Percentiles rank a stretch among this genome's conserved stretches.
Conservation (phyloP, 768 basidiomycete genomes). For the Polyporus arcularius region DNA sequence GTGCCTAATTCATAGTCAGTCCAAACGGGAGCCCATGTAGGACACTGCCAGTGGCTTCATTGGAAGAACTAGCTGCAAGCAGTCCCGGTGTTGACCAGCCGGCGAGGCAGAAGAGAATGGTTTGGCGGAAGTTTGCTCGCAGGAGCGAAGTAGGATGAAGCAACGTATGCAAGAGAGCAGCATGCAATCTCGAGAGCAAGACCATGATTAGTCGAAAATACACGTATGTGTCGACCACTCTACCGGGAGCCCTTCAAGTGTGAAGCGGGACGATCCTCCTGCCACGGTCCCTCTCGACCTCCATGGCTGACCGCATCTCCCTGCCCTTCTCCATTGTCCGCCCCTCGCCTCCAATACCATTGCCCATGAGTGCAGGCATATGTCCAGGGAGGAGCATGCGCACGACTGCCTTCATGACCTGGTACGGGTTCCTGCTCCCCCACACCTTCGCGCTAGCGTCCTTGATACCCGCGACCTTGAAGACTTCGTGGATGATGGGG, state of each 20-base stretch:
- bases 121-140: not conserved
- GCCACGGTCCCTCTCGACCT: conserved; percentile 82
- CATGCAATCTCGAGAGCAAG: not conserved
- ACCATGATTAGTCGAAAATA: conserved; percentile 1
- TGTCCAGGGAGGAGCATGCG: conserved; percentile 85
- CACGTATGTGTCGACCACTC: conserved; percentile 1
- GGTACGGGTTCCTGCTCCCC: conserved; percentile 85
- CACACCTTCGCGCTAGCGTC: conserved; percentile 95
- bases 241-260: conserved; percentile 5
- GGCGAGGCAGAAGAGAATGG: too few relatives aligned
- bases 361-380: conserved; percentile 78
- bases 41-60: too few relatives aligned
- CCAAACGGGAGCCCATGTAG: too few relatives aligned
- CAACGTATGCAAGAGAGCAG: not conserved
- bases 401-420: conserved; percentile 84
- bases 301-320: conserved; percentile 67
- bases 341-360: conserved; percentile 75
- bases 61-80: too few relatives aligned
- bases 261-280: conserved; percentile 69
- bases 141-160: not conserved
- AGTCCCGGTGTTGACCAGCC: too few relatives aligned
- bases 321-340: conserved; percentile 72
- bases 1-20: too few relatives aligned
- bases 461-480: conserved; percentile 93
- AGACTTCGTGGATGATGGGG: conserved; percentile 83